Base-by-base conservation (phyloP, 192 early-diverging fungal species). In the Coemansia interrupta region DNA sequence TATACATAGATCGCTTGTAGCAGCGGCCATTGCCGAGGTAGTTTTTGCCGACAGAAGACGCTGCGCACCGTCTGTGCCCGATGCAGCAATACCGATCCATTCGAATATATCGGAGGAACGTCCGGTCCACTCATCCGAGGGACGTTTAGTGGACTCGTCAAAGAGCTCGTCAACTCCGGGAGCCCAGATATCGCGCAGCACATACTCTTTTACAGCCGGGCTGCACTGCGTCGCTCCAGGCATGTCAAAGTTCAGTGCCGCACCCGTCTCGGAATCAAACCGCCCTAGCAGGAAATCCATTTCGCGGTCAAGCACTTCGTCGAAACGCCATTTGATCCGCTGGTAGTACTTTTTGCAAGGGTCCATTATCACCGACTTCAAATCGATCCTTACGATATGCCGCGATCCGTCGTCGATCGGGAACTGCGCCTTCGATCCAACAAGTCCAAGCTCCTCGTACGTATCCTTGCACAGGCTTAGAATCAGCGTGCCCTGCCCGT, bases 391-490 rank as follows among this genome's bases (percentile, higher is more conserved):
- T 22, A 77, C 45, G 15, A 70, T 39, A 42, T 67, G 65, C 15
- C 73, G 60, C 15, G 68, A n/a, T 4, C 61, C 68, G 23, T 68
- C 68, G 29, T 67, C 56, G 7, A 77, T 46, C 26, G 75, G 69
- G n/a, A 78, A 68, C 54, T 62, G 36, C 24, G 69, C 56, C 39
- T 49, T 57, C 0, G 36, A 28, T 0, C 75, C 75, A 2, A 53
- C 54, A 39, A 78, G 22, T 0, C 75, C 75, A 6, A 66, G 26
- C 5, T 43, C 42, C 41, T 78, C 69, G 24, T 78, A 78, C 3
- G 75, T 69, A 38, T 78, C 75, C 42, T 78, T 78, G 58, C 65
- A 60, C 11, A 78, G 48, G 43, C 66, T 78, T 38, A 78, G 39
- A 5, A 72, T 50, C 28, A 78, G 59, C 5, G 13, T 60, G 2